Percentiles rank a stretch among this genome's conserved stretches.
phyloP scores from a whole-genome alignment of 257 asterid species.

The Scutellaria minor region DNA sequence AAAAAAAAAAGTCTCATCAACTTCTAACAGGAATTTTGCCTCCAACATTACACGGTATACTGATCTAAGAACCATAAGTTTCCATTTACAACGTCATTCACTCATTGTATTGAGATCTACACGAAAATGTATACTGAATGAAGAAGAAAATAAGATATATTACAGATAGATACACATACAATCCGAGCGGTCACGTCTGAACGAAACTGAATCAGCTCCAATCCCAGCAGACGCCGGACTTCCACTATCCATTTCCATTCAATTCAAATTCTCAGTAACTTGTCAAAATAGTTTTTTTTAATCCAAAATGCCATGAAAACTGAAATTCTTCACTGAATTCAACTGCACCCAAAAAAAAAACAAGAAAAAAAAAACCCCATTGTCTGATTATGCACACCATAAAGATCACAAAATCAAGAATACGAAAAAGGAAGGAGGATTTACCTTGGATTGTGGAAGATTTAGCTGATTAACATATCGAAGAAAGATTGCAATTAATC shows the following conservation, averaged over 20 bases:
- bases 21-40: conserved; percentile 13
- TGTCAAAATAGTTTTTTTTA: background rate
- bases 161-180: conserved; percentile 26
- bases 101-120: background rate
- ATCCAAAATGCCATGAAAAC: conserved; percentile 19
- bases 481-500: background rate
- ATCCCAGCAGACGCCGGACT: conserved; percentile 36
- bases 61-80: conserved; percentile 13
- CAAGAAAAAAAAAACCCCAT: background rate
- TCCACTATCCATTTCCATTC: conserved; percentile 51
- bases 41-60: conserved; percentile 5
- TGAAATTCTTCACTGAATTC: conserved; percentile 25
- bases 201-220: conserved; percentile 41
- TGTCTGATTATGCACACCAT: background rate
- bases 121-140: background rate
- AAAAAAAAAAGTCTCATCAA: background rate
- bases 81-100: background rate
- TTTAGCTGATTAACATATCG: background rate
- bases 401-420: background rate
- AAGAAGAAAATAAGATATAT: background rate
- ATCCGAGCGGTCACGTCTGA: conserved; percentile 43
- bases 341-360: background rate
- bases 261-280: conserved; percentile 29
- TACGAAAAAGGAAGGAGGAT: background rate
- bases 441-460: background rate